A percentile compares a stretch with the other conserved stretches of the same genome.
phyloP scores from a whole-genome alignment of 1,284 basidiomycete genomes.

The Meripilus lineatus region DNA sequence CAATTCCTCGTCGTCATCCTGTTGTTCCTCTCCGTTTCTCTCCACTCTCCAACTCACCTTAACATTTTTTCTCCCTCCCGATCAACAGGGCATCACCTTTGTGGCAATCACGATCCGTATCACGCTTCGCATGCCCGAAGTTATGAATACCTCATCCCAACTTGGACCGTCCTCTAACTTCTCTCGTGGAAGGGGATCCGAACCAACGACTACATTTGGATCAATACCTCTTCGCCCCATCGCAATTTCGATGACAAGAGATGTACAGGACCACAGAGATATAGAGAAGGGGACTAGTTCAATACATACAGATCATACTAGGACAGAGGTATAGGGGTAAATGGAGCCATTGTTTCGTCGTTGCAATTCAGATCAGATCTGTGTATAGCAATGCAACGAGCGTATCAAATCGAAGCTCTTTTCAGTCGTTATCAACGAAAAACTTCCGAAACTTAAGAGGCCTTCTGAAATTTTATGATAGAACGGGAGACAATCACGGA shows the following conservation, averaged over 20 bases:
- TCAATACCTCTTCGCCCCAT: slow-evolving; percentile 14
- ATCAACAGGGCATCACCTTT: slow-evolving; percentile 18
- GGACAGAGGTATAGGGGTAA: too few species aligned
- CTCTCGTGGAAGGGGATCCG: not conserved
- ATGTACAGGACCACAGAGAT: slow-evolving; percentile 13
- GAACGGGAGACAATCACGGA: too few species aligned
- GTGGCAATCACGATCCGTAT: slow-evolving; percentile 19
- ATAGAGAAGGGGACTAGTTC: too few species aligned
- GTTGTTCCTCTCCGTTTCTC: slow-evolving; percentile 9
- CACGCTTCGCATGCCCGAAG: slow-evolving; percentile 12
- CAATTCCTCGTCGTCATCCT: slow-evolving; percentile 22
- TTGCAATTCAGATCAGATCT: too few species aligned
- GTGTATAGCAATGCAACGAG: too few species aligned
- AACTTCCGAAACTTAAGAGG: too few species aligned
- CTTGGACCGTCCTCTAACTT: not conserved
- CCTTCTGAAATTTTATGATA: too few species aligned
- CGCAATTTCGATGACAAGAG: slow-evolving; percentile 15
- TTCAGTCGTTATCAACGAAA: too few species aligned
- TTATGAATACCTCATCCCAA: not conserved
- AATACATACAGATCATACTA: too few species aligned
- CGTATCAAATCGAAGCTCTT: too few species aligned
- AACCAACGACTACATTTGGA: slow-evolving; percentile 10
- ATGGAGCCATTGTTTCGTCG: too few species aligned
- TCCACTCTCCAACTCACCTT: not conserved
- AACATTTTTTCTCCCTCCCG: not conserved